Evolutionary conservation across 2,329 filamentous ascomycete species (phyloP).

Genomic region (Trichoderma sp.): DNA sequence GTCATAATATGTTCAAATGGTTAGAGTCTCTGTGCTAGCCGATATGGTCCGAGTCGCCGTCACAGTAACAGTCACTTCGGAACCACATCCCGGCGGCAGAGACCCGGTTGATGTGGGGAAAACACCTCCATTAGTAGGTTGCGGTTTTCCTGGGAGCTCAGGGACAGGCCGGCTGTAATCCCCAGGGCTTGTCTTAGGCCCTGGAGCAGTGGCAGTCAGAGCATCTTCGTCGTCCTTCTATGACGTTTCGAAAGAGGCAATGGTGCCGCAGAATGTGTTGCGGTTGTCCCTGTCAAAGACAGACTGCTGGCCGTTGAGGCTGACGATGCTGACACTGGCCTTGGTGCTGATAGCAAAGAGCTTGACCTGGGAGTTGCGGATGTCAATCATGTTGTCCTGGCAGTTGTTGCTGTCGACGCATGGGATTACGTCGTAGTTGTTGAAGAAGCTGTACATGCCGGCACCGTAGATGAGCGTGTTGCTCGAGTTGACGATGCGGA

Average conservation of each 20-base stretch:
- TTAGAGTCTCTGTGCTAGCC: neutral
- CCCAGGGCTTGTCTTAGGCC: neutral
- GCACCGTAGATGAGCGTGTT: conserved; percentile 69
- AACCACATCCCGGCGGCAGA: neutral
- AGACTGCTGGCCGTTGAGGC: conserved; percentile 52
- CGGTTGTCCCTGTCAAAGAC: conserved; percentile 60
- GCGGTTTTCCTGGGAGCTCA: neutral
- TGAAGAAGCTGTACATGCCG: conserved; percentile 78
- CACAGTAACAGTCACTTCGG: neutral
- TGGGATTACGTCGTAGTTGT: conserved; percentile 67
- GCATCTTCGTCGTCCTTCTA: conserved; percentile 22
- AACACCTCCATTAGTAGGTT: neutral
- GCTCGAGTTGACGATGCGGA: conserved; percentile 65
- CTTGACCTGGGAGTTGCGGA: conserved; percentile 64
- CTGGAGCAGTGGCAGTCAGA: neutral
- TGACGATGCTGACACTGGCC: conserved; percentile 71
- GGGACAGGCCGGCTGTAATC: neutral
- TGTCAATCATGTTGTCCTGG: conserved; percentile 72
- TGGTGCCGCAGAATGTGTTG: conserved; percentile 62
- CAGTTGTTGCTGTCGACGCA: conserved; percentile 67
- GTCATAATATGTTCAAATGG: conserved; percentile 19
- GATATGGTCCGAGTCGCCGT: conserved; percentile 11
- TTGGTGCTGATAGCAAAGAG: conserved; percentile 72
- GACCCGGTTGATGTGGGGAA: neutral
- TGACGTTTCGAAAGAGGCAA: conserved; percentile 48